These are phyloP conservation scores for Stentor coeruleus DNA, from an alignment of 73 alveolate genomes.

Conservation along the genomic window DNA sequence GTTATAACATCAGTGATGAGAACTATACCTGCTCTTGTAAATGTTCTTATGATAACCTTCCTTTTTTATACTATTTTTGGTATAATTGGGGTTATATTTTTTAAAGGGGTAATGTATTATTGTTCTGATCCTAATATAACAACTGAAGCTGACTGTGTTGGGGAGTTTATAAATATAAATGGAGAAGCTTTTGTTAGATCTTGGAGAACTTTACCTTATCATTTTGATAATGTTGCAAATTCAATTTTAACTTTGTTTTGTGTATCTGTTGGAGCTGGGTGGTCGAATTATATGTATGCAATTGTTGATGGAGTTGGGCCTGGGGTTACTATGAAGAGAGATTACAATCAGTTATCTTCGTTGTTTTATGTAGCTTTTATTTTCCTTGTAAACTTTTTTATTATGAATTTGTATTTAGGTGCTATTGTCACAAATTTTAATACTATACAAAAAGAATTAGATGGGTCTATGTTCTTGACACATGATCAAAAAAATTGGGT, in stretches of 20 bases:
- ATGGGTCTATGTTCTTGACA: constrained; percentile 46
- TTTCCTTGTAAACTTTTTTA: constrained; percentile 57
- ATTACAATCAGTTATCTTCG: constrained; percentile 41
- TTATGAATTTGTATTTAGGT: constrained; percentile 58
- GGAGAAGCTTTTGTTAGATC: constrained; percentile 31
- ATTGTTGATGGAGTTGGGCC: constrained; percentile 18
- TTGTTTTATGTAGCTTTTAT: constrained; percentile 44
- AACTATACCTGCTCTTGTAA: constrained; percentile 59
- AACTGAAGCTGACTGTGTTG: constrained; percentile 36
- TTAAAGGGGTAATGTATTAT: constrained; percentile 54
- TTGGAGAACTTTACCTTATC: constrained; percentile 36
- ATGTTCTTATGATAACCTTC: constrained; percentile 57
- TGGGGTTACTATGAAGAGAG: constrained; percentile 31
- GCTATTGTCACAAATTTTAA: constrained; percentile 57
- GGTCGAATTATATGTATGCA: constrained; percentile 53
- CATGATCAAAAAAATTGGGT: constrained; percentile 59
- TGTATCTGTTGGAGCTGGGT: constrained; percentile 48
- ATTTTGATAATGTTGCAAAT: constrained; percentile 56
- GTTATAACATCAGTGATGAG: constrained; percentile 52
- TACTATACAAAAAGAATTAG: constrained; percentile 44
- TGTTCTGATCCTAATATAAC: constrained; percentile 39
- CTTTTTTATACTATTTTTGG: constrained; percentile 70
- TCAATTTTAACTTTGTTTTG: constrained; percentile 61
- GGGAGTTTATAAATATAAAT: constrained; percentile 36
- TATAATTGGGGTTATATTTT: constrained; percentile 53